These are phyloP conservation scores for Metschnikowia rubicola DNA, from an alignment of 805 yeast species.

Conservation along the genomic window DNA sequence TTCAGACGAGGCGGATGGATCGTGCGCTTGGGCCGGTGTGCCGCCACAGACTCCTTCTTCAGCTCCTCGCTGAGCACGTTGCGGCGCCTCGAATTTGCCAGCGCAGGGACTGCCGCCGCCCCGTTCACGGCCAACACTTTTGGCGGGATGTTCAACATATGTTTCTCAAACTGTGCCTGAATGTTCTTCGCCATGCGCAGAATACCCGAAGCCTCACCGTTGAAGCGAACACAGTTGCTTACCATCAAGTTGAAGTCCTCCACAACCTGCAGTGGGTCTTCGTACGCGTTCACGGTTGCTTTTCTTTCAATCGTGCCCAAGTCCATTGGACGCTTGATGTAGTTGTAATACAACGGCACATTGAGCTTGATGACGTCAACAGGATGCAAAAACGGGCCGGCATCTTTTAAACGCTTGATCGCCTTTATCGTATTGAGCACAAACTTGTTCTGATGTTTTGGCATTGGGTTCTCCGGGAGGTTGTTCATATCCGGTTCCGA, in stretches of 20 bases:
- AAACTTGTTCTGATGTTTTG: slow-evolving; percentile 80
- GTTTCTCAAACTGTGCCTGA: slow-evolving; percentile 90
- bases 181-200: slow-evolving; percentile 89
- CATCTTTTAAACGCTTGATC: slow-evolving; percentile 85
- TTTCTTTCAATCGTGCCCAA: slow-evolving; percentile 85
- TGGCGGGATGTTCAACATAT: slow-evolving; percentile 87
- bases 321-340: slow-evolving; percentile 88
- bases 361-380: slow-evolving; percentile 86
- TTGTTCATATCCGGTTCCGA: slow-evolving; percentile 70
- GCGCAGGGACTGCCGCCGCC: slow-evolving; percentile 9
- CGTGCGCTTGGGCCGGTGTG: slow-evolving; percentile 90
- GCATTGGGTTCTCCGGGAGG: slow-evolving; percentile 64
- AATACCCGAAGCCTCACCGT: slow-evolving; percentile 79
- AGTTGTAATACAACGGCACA: slow-evolving; percentile 86
- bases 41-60: slow-evolving; percentile 70
- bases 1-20: slow-evolving; percentile 96
- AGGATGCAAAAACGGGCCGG: slow-evolving; percentile 83
- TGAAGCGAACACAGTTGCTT: slow-evolving; percentile 73
- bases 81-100: slow-evolving; percentile 20
- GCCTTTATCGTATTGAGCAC: slow-evolving; percentile 78
- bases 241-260: slow-evolving; percentile 86
- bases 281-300: slow-evolving; percentile 66
- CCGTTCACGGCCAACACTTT: slow-evolving; percentile 29
- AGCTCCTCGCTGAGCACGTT: slow-evolving; percentile 19
- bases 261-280: slow-evolving; percentile 60